Evolutionary conservation across 75 land plant species (phyloP), one percentile per base, ranked within the genome.

Genomic region (Pinus albicaulis): DNA sequence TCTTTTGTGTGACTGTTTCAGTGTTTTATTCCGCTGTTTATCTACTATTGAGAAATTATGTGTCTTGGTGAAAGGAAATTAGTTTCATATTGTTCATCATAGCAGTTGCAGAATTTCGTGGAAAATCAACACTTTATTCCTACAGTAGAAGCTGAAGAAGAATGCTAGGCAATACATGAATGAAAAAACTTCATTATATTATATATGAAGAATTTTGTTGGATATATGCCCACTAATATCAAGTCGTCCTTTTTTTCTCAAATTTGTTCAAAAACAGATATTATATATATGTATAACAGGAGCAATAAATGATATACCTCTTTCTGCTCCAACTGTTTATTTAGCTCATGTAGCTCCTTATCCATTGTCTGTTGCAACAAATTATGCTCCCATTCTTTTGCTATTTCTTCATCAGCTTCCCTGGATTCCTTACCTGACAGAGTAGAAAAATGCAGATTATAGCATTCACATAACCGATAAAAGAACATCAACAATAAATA

Each of bases 341-440:
- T 89, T 56, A 95, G 75, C 62, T 98, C 93, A 78, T 92, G 85
- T 74, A 98, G 82, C 79, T 98, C 98, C 80, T 86, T 95, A 74
- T 91, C 99, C 85, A 98, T 87, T 44, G 82, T 81, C 65, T 92
- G 87, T 74, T 93, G 99, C 66, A 91, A 23, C 73, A 88, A 74
- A 76, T 80, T 91, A 76, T 93, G 98, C 72, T 98, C 98, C 98
- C 86, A 89, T 71, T 98, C 98, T 81, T 92, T 95, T 38, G 86
- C 91, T 25, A 79, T 88, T 71, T 92, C 96, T 75, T 85, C 95
- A 52, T 91, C 95, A 74, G 76, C 80, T 66, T 89, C 98, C 68
- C 80, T 85, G 22, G 87, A 76, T 69, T 79, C 79, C 38, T 87
- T 91, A 82, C 80, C 95, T 82, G 82, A 12, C 52, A 68, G 38